These are phyloP conservation scores for Calendula officinalis DNA, from an alignment of 129 eudicot genomes.

Conservation along the genomic window DNA sequence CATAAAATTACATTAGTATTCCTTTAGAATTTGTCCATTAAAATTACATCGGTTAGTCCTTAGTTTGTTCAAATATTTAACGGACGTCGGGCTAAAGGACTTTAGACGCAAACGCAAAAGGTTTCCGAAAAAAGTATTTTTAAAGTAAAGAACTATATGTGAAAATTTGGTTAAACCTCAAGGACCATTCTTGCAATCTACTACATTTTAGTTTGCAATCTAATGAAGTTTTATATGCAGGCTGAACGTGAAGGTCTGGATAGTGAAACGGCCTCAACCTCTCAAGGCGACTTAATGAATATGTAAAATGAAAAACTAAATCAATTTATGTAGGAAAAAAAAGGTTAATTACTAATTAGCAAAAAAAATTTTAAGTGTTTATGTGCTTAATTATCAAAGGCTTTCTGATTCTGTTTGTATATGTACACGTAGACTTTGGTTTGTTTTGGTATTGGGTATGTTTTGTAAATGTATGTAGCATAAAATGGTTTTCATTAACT, in stretches of 20 bases:
- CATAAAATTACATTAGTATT: too few species aligned
- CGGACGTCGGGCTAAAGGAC: too few species aligned
- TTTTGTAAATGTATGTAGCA: constrained; percentile 15
- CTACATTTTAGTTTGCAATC: neutral
- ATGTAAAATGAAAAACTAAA: constrained; percentile 38
- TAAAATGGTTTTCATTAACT: constrained; percentile 8
- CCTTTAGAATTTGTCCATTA: too few species aligned
- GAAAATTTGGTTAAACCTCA: too few species aligned
- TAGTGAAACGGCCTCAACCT: constrained; percentile 38
- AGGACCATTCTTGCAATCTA: neutral
- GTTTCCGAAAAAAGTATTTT: too few species aligned
- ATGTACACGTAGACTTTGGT: neutral
- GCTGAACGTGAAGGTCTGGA: constrained; percentile 54
- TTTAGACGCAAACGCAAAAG: too few species aligned
- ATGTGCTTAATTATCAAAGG: neutral
- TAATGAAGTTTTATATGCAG: constrained; percentile 33
- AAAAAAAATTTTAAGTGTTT: neutral
- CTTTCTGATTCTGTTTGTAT: constrained; percentile 14
- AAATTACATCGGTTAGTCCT: too few species aligned
- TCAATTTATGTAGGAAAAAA: constrained; percentile 18
- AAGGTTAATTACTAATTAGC: neutral
- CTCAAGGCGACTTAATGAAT: constrained; percentile 27
- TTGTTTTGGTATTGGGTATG: constrained; percentile 19
- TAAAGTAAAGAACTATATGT: too few species aligned
- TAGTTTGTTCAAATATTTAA: too few species aligned